Evolutionary conservation across 106 monocot genomes (phyloP).

Genomic region (Acorus calamus): DNA sequence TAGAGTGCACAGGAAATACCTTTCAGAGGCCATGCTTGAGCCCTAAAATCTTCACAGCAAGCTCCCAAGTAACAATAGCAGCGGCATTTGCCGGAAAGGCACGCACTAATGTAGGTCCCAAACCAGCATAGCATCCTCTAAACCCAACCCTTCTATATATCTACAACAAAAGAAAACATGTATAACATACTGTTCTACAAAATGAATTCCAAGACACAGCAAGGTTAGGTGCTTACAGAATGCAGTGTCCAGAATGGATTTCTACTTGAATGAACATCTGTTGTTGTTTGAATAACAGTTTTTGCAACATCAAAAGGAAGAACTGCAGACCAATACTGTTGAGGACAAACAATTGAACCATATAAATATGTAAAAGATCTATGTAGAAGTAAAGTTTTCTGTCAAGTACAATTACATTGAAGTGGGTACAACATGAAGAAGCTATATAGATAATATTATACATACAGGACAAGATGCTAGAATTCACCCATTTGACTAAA

Average conservation of each 20-base stretch:
- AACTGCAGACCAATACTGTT: constrained; percentile 77
- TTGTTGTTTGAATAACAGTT: constrained; percentile 78
- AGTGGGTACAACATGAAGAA: no score
- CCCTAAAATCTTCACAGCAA: constrained; percentile 58
- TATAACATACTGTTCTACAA: not conserved
- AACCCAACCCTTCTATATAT: constrained; percentile 60
- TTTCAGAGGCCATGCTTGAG: constrained; percentile 19
- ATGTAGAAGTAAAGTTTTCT: no score
- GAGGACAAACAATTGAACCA: not conserved
- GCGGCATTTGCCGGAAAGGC: constrained; percentile 86
- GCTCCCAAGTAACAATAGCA: constrained; percentile 79
- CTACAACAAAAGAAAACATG: constrained; percentile 15
- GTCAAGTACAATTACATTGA: no score
- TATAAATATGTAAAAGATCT: no score
- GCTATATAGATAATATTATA: no score
- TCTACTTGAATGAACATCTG: constrained; percentile 30
- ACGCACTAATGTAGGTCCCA: constrained; percentile 74
- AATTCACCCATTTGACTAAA: no score
- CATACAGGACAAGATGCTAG: no score
- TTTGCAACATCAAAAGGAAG: constrained; percentile 93
- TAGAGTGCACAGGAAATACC: no score
- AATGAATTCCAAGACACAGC: not conserved
- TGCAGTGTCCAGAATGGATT: constrained; percentile 51
- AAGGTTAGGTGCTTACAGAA: constrained; percentile 21
- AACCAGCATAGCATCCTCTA: constrained; percentile 77